Percentiles rank a stretch among this genome's conserved stretches.
phyloP scores from a whole-genome alignment of 441 rosid genomes.

The Isatis lusitanica region DNA sequence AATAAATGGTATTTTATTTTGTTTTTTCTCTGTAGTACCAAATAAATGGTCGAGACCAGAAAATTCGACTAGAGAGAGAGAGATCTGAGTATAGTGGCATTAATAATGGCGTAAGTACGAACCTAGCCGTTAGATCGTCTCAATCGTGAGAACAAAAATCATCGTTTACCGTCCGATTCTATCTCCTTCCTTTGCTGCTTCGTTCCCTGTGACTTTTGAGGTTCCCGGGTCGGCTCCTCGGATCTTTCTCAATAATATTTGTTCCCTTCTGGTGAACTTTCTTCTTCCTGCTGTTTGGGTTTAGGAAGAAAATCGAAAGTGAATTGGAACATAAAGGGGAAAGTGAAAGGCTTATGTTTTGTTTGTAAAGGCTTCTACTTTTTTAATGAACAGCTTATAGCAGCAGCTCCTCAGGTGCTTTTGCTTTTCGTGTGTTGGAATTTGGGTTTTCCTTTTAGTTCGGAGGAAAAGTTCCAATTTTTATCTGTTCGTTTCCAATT shows the following conservation, averaged over 20 bases:
- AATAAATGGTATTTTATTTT: no score
- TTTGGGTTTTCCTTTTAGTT: neutral
- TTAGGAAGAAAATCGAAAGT: constrained; percentile 19
- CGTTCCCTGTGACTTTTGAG: neutral
- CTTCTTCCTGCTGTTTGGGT: constrained; percentile 27
- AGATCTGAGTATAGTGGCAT: constrained; percentile 44
- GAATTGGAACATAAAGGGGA: neutral
- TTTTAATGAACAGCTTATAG: constrained; percentile 21
- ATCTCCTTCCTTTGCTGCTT: neutral
- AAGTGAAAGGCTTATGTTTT: constrained; percentile 12
- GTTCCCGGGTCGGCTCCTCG: constrained; percentile 33
- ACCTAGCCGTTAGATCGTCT: constrained; percentile 48
- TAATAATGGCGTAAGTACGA: constrained; percentile 9
- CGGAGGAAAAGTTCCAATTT: neutral
- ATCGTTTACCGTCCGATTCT: constrained; percentile 35
- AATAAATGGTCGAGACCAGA: neutral
- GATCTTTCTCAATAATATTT: constrained; percentile 29
- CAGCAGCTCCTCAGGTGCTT: neutral
- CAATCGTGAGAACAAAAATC: neutral
- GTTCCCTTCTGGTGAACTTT: neutral
- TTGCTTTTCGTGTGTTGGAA: constrained; percentile 15
- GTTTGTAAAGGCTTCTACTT: constrained; percentile 19
- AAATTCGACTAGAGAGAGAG: neutral
- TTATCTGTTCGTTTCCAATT: neutral
- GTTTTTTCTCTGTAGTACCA: no score